These are phyloP conservation scores for Warburgia ugandensis DNA, from an alignment of 164 flowering plant genomes.

Conservation along the genomic window DNA sequence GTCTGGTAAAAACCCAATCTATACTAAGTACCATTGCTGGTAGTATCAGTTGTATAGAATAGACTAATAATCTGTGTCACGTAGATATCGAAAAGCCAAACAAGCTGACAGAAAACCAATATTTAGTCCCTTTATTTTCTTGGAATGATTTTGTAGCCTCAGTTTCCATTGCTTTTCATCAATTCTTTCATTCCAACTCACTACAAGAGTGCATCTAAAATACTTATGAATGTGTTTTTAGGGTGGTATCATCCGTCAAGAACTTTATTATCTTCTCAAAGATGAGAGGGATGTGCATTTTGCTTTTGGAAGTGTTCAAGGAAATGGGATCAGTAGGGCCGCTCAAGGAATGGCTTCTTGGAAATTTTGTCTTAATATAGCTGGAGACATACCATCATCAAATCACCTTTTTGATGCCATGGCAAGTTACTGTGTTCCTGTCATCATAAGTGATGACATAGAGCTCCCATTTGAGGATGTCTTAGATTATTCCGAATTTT, in stretches of 20 bases:
- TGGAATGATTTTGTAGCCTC: too few species aligned
- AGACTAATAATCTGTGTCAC: too few species aligned
- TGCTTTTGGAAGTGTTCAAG: constrained; percentile 50
- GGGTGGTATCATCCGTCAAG: constrained; percentile 86
- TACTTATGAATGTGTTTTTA: constrained; percentile 15
- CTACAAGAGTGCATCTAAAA: too few species aligned
- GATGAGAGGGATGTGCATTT: constrained; percentile 84
- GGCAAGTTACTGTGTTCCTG: constrained; percentile 82
- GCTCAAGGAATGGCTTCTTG: constrained; percentile 80
- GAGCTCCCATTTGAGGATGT: constrained; percentile 90
- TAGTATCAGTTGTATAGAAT: too few species aligned
- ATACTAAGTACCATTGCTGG: too few species aligned
- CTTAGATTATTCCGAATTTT: constrained; percentile 72
- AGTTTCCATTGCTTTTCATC: too few species aligned
- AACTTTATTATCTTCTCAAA: constrained; percentile 74
- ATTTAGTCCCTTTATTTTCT: too few species aligned
- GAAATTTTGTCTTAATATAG: constrained; percentile 80
- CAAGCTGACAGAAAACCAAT: too few species aligned
- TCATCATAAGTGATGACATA: constrained; percentile 81
- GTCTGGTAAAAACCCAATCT: too few species aligned
- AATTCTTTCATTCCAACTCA: too few species aligned
- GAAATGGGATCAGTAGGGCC: constrained; percentile 49
- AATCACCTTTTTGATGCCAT: constrained; percentile 91
- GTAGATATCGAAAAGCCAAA: too few species aligned
- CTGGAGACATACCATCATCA: constrained; percentile 96